phyloP scores from a whole-genome alignment of 2,329 filamentous ascomycete genomes.

The Paramyrothecium roridum region DNA sequence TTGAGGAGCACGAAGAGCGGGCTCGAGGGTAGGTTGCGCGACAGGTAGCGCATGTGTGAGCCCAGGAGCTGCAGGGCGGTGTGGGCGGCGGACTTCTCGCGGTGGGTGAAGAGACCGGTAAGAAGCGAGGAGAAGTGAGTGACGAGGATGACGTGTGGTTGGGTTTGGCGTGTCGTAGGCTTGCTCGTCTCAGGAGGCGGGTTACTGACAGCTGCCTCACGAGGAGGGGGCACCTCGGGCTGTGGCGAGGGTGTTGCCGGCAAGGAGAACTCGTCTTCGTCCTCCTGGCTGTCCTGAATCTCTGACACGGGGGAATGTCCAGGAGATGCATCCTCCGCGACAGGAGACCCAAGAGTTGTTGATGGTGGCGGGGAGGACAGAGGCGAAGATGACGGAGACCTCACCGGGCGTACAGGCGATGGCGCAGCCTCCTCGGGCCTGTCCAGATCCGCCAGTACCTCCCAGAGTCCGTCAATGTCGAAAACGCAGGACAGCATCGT shows the following conservation, averaged over 20 bases:
- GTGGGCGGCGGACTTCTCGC: constrained; percentile 45
- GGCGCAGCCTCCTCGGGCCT: constrained; percentile 34
- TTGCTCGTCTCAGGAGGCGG: not conserved
- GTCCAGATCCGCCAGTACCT: constrained; percentile 52
- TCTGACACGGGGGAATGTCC: constrained; percentile 12
- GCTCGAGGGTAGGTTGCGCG: constrained; percentile 33
- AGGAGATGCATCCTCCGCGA: not conserved
- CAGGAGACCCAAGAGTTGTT: not conserved
- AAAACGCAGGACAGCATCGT: constrained; percentile 56
- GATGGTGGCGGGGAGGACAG: not conserved
- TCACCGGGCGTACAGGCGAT: not conserved
- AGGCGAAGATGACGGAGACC: not conserved
- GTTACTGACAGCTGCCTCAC: not conserved
- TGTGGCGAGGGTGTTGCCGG: not conserved
- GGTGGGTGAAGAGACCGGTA: constrained; percentile 47
- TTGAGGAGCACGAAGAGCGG: constrained; percentile 56
- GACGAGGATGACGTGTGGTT: constrained; percentile 48
- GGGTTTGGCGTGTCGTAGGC: not conserved
- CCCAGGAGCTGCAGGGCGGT: constrained; percentile 43
- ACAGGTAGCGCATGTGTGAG: constrained; percentile 41
- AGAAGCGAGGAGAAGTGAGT: constrained; percentile 53
- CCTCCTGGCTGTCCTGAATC: constrained; percentile 30
- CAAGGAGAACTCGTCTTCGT: constrained; percentile 21
- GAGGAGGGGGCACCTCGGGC: not conserved
- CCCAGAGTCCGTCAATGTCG: constrained; percentile 55